phyloP scores from a whole-genome alignment of 2,329 filamentous ascomycete genomes.

The Arthrocladium fulminans region DNA sequence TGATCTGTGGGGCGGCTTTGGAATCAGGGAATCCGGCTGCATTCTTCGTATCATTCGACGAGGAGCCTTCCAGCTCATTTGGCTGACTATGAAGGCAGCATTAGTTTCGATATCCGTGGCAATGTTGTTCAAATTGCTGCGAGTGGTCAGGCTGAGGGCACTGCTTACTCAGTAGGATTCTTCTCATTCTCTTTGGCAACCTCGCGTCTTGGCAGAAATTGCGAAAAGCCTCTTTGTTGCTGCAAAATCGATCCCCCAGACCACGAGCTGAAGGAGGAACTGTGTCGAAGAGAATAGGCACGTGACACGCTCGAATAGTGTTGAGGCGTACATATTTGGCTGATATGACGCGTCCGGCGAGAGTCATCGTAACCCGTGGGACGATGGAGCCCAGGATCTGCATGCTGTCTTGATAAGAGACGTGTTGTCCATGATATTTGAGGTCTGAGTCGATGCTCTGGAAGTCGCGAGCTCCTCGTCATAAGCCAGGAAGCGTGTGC shows the following conservation, averaged over 20 bases:
- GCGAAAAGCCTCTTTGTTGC: not conserved
- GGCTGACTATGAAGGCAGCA: not conserved
- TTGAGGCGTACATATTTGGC: too few relatives aligned
- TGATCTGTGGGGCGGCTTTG: conserved; percentile 25
- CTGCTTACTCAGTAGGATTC: not conserved
- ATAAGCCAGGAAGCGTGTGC: conserved; percentile 7
- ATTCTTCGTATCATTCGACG: not conserved
- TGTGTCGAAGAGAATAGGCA: not conserved
- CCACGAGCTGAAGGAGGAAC: not conserved
- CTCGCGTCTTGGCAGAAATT: not conserved
- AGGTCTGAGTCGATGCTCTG: not conserved
- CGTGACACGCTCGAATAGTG: not conserved
- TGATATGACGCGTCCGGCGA: too few relatives aligned
- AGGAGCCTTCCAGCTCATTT: not conserved
- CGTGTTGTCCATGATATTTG: not conserved
- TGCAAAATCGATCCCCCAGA: not conserved
- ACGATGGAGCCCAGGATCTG: too few relatives aligned
- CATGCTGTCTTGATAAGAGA: not conserved
- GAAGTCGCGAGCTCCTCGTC: not conserved
- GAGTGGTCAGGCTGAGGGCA: too few relatives aligned
- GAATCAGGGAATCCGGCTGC: not conserved
- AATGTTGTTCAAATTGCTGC: too few relatives aligned
- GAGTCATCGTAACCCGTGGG: too few relatives aligned
- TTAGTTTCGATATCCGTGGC: too few relatives aligned
- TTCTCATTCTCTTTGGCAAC: not conserved